Conservation (phyloP, 116 monocot genomes). For the Phalaenopsis hybrid region DNA sequence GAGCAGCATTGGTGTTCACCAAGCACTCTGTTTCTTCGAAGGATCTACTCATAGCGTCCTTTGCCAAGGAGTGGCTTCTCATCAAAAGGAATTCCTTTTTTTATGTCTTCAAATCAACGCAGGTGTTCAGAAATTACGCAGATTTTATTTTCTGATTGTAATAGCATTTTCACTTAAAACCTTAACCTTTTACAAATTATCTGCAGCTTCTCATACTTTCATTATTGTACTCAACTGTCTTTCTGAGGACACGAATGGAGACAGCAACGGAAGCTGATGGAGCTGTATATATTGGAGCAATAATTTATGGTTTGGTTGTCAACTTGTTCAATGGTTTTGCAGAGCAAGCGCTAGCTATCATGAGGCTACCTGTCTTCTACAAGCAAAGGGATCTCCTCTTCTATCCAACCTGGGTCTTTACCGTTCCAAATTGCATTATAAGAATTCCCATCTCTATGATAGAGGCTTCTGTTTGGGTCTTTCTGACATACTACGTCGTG, state of each 20-base stretch:
- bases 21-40: conserved; percentile 23
- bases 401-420: conserved; percentile 25
- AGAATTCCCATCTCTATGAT: conserved; percentile 17
- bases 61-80: conserved; percentile 66
- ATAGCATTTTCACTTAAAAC: not conserved
- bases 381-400: conserved; percentile 29
- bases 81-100: conserved; percentile 64
- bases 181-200: not conserved
- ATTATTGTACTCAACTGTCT: conserved; percentile 54
- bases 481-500: conserved; percentile 18
- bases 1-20: conserved; percentile 46
- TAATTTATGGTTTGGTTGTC: conserved; percentile 16
- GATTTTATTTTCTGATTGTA: not conserved
- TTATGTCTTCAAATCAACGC: conserved; percentile 53
- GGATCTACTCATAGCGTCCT: conserved; percentile 55
- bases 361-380: conserved; percentile 24
- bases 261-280: conserved; percentile 13
- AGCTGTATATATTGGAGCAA: conserved; percentile 10
- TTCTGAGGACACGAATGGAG: conserved; percentile 29
- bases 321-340: conserved; percentile 25
- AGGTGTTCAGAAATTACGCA: conserved; percentile 21
- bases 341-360: conserved; percentile 14
- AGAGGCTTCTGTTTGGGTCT: conserved; percentile 18
- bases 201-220: conserved; percentile 43
- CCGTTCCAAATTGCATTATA: conserved; percentile 20